These are phyloP conservation scores for Rutstroemia sp. DNA, from an alignment of 2,329 filamentous ascomycete species.

Conservation along the genomic window DNA sequence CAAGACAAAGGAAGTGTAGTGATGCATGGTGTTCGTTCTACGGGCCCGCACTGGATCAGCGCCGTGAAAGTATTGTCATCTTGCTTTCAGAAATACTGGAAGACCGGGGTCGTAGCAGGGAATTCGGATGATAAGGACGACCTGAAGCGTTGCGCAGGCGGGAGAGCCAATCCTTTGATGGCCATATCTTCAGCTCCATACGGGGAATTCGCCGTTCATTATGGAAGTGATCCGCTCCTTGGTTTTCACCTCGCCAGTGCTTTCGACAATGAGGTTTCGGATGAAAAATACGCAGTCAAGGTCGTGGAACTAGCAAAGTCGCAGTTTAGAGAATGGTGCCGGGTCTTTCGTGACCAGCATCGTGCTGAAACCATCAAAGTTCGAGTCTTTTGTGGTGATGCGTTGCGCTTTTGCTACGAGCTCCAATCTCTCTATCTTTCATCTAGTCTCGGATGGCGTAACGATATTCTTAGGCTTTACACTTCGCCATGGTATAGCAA, in stretches of 20 bases:
- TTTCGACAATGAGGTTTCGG: not conserved
- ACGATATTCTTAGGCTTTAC: not conserved
- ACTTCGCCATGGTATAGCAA: not conserved
- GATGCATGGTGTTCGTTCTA: not conserved
- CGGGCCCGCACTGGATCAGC: not conserved
- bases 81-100: not conserved
- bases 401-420: constrained; percentile 11
- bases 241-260: constrained; percentile 12
- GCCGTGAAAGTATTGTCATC: not conserved
- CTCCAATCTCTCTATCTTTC: constrained; percentile 6
- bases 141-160: not conserved
- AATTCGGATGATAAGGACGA: not conserved
- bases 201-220: constrained; percentile 1
- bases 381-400: constrained; percentile 13
- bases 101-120: not conserved
- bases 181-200: not conserved
- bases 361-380: not conserved
- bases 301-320: constrained; percentile 2
- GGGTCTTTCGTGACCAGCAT: not conserved
- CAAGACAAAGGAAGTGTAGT: not conserved
- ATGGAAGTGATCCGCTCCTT: constrained; percentile 10
- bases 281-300: not conserved
- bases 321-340: constrained; percentile 6
- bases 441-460: not conserved
- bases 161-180: constrained; percentile 10